Conservation (phyloP, 768 basidiomycete species). For the Auriscalpium vulgare region DNA sequence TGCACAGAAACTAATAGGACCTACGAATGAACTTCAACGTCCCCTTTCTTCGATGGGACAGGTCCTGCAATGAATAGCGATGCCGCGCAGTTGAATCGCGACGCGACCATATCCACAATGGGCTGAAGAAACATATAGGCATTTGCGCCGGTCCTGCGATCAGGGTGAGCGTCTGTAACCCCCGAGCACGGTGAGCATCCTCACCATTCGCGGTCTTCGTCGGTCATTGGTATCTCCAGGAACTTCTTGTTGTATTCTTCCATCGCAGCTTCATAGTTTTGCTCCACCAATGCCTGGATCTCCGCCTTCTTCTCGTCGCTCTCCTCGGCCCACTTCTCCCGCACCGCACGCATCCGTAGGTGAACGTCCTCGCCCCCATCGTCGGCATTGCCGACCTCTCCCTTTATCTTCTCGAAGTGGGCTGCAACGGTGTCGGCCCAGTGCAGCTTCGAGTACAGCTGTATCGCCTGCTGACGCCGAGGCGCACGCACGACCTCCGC, state of each 20-base stretch:
- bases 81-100: neutral
- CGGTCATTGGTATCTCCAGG: neutral
- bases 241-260: neutral
- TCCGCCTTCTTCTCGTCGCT: neutral
- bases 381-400: too few species aligned
- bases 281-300: neutral
- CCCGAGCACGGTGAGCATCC: neutral
- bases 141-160: neutral
- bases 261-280: neutral
- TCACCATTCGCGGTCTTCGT: neutral
- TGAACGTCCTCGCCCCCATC: neutral
- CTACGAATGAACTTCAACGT: neutral
- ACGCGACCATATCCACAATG: neutral
- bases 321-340: neutral
- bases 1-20: neutral
- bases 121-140: neutral
- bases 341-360: neutral
- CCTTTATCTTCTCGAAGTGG: neutral
- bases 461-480: neutral
- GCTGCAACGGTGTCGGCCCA: neutral
- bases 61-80: neutral
- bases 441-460: neutral
- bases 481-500: neutral
- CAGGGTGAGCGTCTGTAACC: neutral
- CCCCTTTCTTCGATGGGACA: neutral